Evolutionary conservation across 2,329 filamentous ascomycete genomes (phyloP), one percentile per base, ranked within the genome.

Genomic region (Penicillium sp.): DNA sequence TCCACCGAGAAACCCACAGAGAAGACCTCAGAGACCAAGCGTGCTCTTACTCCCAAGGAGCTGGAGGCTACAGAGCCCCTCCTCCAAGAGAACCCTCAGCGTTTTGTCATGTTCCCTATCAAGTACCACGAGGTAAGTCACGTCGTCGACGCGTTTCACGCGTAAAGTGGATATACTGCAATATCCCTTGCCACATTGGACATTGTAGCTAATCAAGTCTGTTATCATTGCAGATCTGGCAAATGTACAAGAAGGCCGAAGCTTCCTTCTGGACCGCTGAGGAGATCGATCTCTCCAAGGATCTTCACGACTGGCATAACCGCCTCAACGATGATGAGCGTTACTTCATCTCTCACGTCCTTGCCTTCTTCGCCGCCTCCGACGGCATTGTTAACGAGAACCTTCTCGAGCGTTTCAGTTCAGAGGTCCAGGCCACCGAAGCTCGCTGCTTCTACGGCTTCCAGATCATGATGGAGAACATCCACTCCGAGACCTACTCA

Each of bases 381-480:
- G 94, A 99, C 70, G 94, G 94, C 71, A 99, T 99, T 64, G 94
- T 99, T 82, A 99, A 99, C 74, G 94, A 99, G 84, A 99, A 99
- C 82, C 83, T 99, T 23, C 87, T 99, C 57, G 92, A 97, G 84
- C 90, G 94, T 61, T 99, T 99, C 86, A 96, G 90, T 70, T 87
- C 85, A 62, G 94, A 99, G 78, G 93, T 99, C 29, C 94, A 99
- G 79, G 87, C 97, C 55, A 93, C 94, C 10, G 94, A 99, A 79
- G 94, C 94, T 61, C 91, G 94, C 70, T 99, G 94, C 86, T 99
- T 99, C 84, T 99, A 99, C 77, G 94, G 94, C 62, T 99, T 99
- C 85, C 94, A 99, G 81, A 97, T 97, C 81, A 99, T 99, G 94
- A 97, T 99, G 90, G 94, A 99, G 84, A 99, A 99, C 81, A 96